Evolutionary conservation across 371 early-diverging fungal species (phyloP), one percentile per base, ranked within the genome.

Genomic region (Polyrhizophydium stewartii): DNA sequence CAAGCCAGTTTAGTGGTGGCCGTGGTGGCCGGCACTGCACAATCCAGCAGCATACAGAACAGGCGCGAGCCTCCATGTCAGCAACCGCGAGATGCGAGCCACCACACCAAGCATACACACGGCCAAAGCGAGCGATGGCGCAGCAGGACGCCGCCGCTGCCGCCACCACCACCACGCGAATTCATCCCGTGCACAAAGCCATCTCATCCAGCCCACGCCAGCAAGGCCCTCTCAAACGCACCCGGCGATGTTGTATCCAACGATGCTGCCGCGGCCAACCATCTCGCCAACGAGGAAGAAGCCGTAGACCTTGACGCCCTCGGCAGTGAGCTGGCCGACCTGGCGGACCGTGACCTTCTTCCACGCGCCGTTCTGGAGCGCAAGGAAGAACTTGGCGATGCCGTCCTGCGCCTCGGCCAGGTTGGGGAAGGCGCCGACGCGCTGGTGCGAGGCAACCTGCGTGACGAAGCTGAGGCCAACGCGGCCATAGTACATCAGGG

Each of bases 251-350:
- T 78, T 62, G 76, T 78, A 78, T 38, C 76, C 79, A 56, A 78
- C 66, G 50, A 80, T 59, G 62, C 66, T 66, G 41, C 74, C 72
- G 13, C 74, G 57, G 32, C 82, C 82, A 67, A 81, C 67, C 78
- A 81, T 81, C 71, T 81, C 82, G 33, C 82, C 82, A 47, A 64
- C 78, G n/a, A 70, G 56, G 74, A 81, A 78, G 74, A 81, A 78
- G 12, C 82, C 78, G 31, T 49, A 59, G 56, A 78, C 60, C 62
- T 73, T 71, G 60, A 76, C 58, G 28, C 82, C 79, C 38, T 60
- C 65, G 25, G 55, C 65, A 31, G 61, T 61, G 7, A 78, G 40
- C 43, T 59, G 52, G 32, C 62, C 68, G 25, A 67, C 67, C 63
- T 81, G 68, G 22, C 59, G 24, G 52, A 81, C 60, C 46, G 77